Conservation (phyloP, 1,284 basidiomycete species). For the Vanrija pseudolonga region DNA sequence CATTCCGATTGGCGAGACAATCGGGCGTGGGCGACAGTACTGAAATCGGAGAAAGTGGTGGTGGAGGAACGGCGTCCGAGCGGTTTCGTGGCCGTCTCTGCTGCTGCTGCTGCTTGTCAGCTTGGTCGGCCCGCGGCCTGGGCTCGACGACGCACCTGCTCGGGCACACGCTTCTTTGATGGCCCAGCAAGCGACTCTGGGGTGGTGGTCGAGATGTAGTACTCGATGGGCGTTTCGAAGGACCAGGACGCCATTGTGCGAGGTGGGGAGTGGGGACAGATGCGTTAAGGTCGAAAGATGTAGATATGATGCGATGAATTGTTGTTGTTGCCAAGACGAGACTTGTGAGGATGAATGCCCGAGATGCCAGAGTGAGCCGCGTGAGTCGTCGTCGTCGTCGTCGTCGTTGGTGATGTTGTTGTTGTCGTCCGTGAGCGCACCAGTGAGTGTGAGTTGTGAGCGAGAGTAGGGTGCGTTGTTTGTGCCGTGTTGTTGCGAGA, state of each 20-base stretch:
- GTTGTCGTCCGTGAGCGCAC: too few relatives aligned
- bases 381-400: too few relatives aligned
- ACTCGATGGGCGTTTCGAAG: slow-evolving; percentile 14
- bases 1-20: not conserved
- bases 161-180: slow-evolving; percentile 1
- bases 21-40: not conserved
- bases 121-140: not conserved
- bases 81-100: too few relatives aligned
- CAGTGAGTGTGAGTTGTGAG: too few relatives aligned
- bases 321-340: not conserved
- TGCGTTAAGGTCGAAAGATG: too few relatives aligned
- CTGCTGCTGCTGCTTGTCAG: too few relatives aligned
- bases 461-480: too few relatives aligned
- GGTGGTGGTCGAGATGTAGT: slow-evolving; percentile 5
- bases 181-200: not conserved
- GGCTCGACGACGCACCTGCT: not conserved
- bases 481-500: too few relatives aligned
- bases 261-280: not conserved
- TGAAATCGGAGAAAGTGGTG: not conserved
- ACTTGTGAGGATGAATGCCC: not conserved
- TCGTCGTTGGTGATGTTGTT: too few relatives aligned
- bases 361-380: too few relatives aligned
- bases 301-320: too few relatives aligned
- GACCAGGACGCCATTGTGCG: slow-evolving; percentile 4
- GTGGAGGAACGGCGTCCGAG: not conserved